These are phyloP conservation scores for Dunaliella sp. DNA, from an alignment of 139 green algal species.

Conservation along the genomic window DNA sequence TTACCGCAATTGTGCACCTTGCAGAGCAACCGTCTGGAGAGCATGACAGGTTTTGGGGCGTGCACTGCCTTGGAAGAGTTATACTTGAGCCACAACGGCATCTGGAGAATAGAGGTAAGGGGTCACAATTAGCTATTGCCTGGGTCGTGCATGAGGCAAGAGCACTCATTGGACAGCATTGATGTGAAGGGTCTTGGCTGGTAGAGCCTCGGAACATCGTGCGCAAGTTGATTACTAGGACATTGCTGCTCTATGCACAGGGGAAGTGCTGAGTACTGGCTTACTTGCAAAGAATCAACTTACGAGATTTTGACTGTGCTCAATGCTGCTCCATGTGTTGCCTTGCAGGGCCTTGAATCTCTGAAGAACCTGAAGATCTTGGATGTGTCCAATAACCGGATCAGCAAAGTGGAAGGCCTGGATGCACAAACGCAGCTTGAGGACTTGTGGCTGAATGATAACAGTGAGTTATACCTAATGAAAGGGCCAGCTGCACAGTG, in stretches of 20 bases:
- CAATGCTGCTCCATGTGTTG: too few relatives aligned
- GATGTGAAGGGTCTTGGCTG: too few relatives aligned
- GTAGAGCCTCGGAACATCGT: too few relatives aligned
- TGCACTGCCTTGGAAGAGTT: slow-evolving; percentile 80
- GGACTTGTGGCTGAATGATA: slow-evolving; percentile 97
- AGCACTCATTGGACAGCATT: too few relatives aligned
- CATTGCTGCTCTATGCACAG: too few relatives aligned
- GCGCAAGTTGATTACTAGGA: too few relatives aligned
- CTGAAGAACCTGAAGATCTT: slow-evolving; percentile 66
- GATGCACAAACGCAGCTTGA: slow-evolving; percentile 37
- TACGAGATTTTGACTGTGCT: too few relatives aligned
- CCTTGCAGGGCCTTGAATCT: slow-evolving; percentile 16
- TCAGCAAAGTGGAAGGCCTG: slow-evolving; percentile 35
- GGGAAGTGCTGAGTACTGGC: too few relatives aligned
- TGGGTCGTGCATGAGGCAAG: too few relatives aligned
- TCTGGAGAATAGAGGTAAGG: slow-evolving; percentile 57
- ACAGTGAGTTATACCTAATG: slow-evolving; percentile 44
- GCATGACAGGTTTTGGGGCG: slow-evolving; percentile 70
- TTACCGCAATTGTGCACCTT: too few relatives aligned
- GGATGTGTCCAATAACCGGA: slow-evolving; percentile 82
- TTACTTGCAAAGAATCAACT: too few relatives aligned
- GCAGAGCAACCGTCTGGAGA: slow-evolving; percentile 73
- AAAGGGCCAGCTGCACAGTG: background rate
- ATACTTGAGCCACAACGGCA: slow-evolving; percentile 92
- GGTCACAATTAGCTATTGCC: background rate